Evolutionary conservation across 768 basidiomycete species (phyloP).

Genomic region (Infundibulicybe gibba): DNA sequence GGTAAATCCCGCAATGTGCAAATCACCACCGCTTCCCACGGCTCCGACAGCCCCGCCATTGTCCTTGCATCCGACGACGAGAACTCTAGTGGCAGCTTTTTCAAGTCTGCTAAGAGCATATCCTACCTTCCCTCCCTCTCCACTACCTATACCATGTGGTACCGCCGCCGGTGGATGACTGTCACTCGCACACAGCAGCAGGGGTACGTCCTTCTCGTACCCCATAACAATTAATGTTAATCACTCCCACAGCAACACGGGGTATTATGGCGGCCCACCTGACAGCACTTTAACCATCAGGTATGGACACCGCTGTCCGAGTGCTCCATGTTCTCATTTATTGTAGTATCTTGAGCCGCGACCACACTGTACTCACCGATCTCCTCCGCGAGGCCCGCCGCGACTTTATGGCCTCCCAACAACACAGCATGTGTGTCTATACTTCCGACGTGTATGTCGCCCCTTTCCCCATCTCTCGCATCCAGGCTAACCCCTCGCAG

Average conservation of each 20-base stretch:
- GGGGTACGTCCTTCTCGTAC: constrained; percentile 2
- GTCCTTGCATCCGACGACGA: constrained; percentile 23
- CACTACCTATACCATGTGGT: constrained; percentile 29
- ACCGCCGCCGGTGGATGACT: constrained; percentile 25
- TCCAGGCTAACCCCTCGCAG: neutral
- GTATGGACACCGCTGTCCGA: neutral
- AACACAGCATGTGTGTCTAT: constrained; percentile 39
- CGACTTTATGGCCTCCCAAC: constrained; percentile 30
- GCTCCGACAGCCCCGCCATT: constrained; percentile 17
- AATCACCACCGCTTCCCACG: constrained; percentile 35
- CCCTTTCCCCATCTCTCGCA: neutral
- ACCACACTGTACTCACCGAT: constrained; percentile 28
- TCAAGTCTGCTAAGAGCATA: constrained; percentile 17
- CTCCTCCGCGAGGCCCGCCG: constrained; percentile 42
- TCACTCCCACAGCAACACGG: neutral
- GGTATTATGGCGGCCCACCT: constrained; percentile 8
- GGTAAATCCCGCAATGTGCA: constrained; percentile 43
- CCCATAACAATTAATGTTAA: neutral
- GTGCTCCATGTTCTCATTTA: no score
- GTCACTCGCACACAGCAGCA: constrained; percentile 10
- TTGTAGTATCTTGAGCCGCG: constrained; percentile 37
- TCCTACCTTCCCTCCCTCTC: constrained; percentile 28
- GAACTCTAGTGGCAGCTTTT: constrained; percentile 2
- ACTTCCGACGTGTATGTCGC: constrained; percentile 31
- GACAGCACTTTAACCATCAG: constrained; percentile 12